Evolutionary conservation across 495 filamentous ascomycete genomes (phyloP), one percentile per base, ranked within the genome.

Genomic region (Cercophora sp.): DNA sequence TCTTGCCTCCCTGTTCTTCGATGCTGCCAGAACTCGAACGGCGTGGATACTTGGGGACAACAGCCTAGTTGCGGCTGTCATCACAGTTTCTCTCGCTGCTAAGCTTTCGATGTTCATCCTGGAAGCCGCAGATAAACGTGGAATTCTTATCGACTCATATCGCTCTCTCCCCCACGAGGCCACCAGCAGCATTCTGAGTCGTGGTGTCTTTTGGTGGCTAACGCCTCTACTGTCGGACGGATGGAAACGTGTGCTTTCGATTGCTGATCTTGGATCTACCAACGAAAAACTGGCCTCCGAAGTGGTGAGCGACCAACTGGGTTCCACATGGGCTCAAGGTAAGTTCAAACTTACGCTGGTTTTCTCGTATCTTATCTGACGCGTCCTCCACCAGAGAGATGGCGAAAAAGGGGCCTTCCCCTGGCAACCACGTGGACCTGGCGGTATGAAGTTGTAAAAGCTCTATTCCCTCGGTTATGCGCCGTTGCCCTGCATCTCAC

Each of bases 61-160:
- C 22, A 10, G 11, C 22, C 40, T 5, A 2, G 13, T 43, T 9
- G 40, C 40, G 1, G 40, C 6, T 4, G 40, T 43, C 4, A 9
- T 43, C 11, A 24, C 40, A 10, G 40, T 22, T 15, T 43, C 40
- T 1, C 40, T 43, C 40, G 20, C 4, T 22, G 13, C 22, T 22
- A 43, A 43, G 18, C 20, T 43, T 4, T 23, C 25, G 19, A 24
- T 43, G 20, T 22, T 43, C 6, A 11, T 77, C 8, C 54, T 79
- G 3, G 82, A 86, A 54, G 64, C 76, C 0, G 20, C 29, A n/a
- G 48, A 78, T 42, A 86, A 85, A 64, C 55, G 71, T 13, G 35
- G 49, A 52, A 15, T 62, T 77, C 15, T 56, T 83, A 4, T 64
- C 61, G 13, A 26, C 61, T 1, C 65, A 69, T 24, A 79, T 70